Evolutionary conservation across 2,329 filamentous ascomycete species (phyloP), one percentile per base, ranked within the genome.

Genomic region (Cytospora paraplurivora): DNA sequence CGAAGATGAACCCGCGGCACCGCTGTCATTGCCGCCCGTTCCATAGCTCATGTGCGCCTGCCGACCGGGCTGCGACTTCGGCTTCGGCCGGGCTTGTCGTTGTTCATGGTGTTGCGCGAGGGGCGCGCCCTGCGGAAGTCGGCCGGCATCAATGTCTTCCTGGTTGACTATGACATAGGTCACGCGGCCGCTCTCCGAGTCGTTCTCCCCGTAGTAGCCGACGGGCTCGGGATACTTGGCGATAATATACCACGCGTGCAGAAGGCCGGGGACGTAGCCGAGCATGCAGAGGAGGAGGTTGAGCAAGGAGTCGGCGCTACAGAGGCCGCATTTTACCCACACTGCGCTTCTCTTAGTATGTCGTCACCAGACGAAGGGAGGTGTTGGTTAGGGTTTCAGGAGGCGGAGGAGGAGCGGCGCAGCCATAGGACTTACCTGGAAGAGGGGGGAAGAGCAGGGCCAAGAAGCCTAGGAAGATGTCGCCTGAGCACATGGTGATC

Each of bases 211-310:
- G 77, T 95, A 93, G 32, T 59, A 49, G 67, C 89, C 86, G 75
- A 88, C 82, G 49, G 84, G 69, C 66, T 97, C 94, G 64, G 95
- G 95, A 76, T 89, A 91, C 74, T 91, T 90, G 72, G 91, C 86
- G 77, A 99, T 97, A 77, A 98, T 96, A 83, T 98, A 99, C 94
- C 95, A 98, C 67, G 93, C 87, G 80, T 99, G 95, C 2, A 99
- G 80, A 56, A 98, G 89, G 66, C 94, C 94, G 21, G 94, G 94
- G 65, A 98, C 80, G 73, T 83, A 92, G 71, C 89, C 91, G 27
- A 94, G 86, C 60, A 86, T 75, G 77, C 90, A 95, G 71, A 98
- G 92, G 54, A 93, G 89, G 76, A 98, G 88, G 81, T 99, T 99
- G 82, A 99, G 96, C 71, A 98, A 73, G 10, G 91, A 94, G 79